phyloP scores from a whole-genome alignment of 164 flowering plant species.

The Aristolochia contorta region DNA sequence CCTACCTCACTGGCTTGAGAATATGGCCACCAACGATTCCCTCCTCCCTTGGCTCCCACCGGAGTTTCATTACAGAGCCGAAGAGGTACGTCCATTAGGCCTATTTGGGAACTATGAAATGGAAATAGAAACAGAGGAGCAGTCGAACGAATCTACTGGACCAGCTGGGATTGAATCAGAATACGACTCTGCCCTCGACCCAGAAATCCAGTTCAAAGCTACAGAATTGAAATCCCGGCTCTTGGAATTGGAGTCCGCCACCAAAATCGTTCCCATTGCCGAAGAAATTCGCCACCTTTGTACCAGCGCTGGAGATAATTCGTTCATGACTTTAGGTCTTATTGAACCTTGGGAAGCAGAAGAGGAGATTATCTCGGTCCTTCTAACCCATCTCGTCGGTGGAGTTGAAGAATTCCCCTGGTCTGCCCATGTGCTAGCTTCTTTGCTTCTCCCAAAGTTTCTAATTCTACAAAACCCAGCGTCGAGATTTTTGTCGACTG shows the following conservation, averaged over 20 bases:
- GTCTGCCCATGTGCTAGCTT: conserved; percentile 54
- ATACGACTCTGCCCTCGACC: conserved; percentile 14
- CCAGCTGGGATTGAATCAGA: conserved; percentile 6
- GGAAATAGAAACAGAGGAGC: conserved; percentile 12
- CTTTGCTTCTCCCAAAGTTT: conserved; percentile 55
- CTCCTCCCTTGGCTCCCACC: conserved; percentile 74
- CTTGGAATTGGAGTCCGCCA: conserved; percentile 27
- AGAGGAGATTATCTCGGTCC: conserved; percentile 48
- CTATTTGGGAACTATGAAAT: conserved; percentile 13
- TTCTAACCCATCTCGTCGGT: conserved; percentile 36
- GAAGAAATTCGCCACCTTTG: conserved; percentile 44
- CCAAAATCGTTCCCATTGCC: conserved; percentile 29
- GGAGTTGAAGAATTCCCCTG: conserved; percentile 34
- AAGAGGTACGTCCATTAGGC: conserved; percentile 3
- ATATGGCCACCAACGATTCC: conserved; percentile 11
- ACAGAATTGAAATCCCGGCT: conserved; percentile 28
- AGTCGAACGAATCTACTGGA: conserved; percentile 6
- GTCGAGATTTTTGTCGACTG: conserved; percentile 44
- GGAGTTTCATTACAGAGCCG: conserved; percentile 15
- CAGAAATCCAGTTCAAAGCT: conserved; percentile 30
- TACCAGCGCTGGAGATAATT: conserved; percentile 12
- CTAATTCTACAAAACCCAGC: conserved; percentile 44
- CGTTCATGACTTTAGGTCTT: conserved; percentile 31
- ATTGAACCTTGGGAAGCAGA: conserved; percentile 69
- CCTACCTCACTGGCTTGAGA: conserved; percentile 48